Evolutionary conservation across 441 rosid genomes (phyloP), one percentile per base, ranked within the genome.

Genomic region (Gossypium gossypioides): DNA sequence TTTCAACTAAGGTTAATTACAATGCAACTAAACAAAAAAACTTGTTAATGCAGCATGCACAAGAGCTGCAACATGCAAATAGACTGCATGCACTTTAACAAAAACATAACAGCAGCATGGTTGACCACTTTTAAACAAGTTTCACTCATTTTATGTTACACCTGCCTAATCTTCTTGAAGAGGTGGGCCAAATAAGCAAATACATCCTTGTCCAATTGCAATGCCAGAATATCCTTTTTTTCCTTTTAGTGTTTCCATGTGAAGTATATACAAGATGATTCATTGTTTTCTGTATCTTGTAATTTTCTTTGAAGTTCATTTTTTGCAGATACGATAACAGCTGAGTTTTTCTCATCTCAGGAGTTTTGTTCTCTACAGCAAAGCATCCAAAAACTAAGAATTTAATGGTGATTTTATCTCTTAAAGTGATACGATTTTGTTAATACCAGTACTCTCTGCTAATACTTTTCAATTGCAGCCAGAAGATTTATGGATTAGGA

Each of bases 401-500:
- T 81, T 75, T 90, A 51, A 78, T 82, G 95, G 98, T 69, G 57
- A 52, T 16, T 16, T 6, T 62, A 21, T 69, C 57, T 75, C 76
- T 9, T 44, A 32, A 48, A 8, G 22, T 46, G 24, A 13, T 58
- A 37, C 52, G 25, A 15, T 59, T 44, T 50, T 27, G 4, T 18
- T 67, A 27, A 8, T 57, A 19, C 9, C 25, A 2, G 24, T 54
- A 19, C 58, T 7, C 25, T 19, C 37, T 32, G 50, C 55, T 16
- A 19, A 37, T 29, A 69, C 60, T 75, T 32, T 15, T 21, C 59
- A 25, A 79, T 74, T 78, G 42, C 86, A 87, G 97, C 96, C 97
- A 24, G 91, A 91, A 80, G 97, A 92, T 75, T 92, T 89, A 82
- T 91, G 97, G 96, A 84, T 91, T 27, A 91, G 77, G 34, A 84